These are phyloP conservation scores for Geranium brycei DNA, from an alignment of 345 rosid species.

Conservation along the genomic window DNA sequence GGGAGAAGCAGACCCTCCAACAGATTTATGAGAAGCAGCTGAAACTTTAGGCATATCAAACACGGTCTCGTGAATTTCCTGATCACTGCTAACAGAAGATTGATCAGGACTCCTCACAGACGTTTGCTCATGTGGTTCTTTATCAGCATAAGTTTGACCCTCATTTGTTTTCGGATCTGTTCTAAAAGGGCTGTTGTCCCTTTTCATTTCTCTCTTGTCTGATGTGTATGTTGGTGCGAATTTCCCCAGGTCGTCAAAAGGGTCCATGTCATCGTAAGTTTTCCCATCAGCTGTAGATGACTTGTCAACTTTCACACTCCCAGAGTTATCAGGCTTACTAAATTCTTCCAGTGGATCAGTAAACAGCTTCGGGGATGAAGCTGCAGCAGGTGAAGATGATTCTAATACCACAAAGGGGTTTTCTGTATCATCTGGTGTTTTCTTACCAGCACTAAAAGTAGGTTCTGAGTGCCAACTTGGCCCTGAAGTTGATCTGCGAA, in stretches of 20 bases:
- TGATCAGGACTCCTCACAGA: slow-evolving; percentile 17
- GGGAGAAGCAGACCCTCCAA: slow-evolving; percentile 7
- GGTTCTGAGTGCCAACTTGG: slow-evolving; percentile 13
- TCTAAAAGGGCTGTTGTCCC: slow-evolving; percentile 20
- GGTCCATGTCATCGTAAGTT: slow-evolving; percentile 20
- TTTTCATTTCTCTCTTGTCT: slow-evolving; percentile 15
- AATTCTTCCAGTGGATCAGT: slow-evolving; percentile 25
- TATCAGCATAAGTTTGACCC: slow-evolving; percentile 8
- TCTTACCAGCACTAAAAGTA: slow-evolving; percentile 15
- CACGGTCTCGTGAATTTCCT: slow-evolving; percentile 16
- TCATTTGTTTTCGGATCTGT: slow-evolving; percentile 5
- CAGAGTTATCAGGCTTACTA: slow-evolving; percentile 18
- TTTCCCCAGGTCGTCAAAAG: slow-evolving; percentile 21
- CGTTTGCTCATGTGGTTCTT: slow-evolving; percentile 16
- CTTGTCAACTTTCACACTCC: slow-evolving; percentile 19
- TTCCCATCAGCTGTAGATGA: slow-evolving; percentile 14
- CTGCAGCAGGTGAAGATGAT: slow-evolving; percentile 17
- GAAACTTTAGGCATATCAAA: slow-evolving; percentile 21
- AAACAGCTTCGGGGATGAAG: slow-evolving; percentile 21
- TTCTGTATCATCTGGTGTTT: slow-evolving; percentile 9
- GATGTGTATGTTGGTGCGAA: slow-evolving; percentile 12
- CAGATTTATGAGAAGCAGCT: slow-evolving; percentile 1
- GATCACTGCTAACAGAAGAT: slow-evolving; percentile 11
- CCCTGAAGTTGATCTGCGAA: slow-evolving; percentile 26
- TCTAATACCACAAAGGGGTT: slow-evolving; percentile 23